Evolutionary conservation across 495 filamentous ascomycete genomes (phyloP).

Genomic region (Apiosordaria backusii): DNA sequence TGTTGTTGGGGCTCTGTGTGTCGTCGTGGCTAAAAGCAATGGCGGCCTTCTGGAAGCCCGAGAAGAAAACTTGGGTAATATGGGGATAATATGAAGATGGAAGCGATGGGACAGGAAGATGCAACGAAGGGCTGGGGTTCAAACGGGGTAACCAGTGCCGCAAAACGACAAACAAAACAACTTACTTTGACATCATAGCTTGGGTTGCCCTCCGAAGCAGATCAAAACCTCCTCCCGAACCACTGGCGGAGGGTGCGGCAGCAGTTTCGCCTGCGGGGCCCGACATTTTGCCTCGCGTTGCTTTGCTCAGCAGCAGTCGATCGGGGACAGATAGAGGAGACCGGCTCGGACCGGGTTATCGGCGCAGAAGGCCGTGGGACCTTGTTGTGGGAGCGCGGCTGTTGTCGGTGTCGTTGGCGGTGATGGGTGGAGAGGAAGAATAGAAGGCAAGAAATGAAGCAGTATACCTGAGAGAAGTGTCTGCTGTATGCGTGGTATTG

Average conservation of each 20-base stretch:
- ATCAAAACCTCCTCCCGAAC: constrained; percentile 45
- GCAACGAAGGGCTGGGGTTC: neutral
- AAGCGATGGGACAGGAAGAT: constrained; percentile 14
- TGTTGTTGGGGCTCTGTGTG: constrained; percentile 2
- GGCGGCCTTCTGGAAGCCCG: constrained; percentile 28
- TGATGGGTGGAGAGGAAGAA: neutral
- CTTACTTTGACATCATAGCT: constrained; percentile 58
- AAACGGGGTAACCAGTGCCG: neutral
- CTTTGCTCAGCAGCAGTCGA: constrained; percentile 15
- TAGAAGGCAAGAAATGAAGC: neutral
- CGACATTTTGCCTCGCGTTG: constrained; percentile 31
- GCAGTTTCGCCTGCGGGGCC: constrained; percentile 25
- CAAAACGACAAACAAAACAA: constrained; percentile 24
- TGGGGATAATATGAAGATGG: constrained; percentile 24
- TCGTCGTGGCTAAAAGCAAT: constrained; percentile 25
- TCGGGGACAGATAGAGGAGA: neutral
- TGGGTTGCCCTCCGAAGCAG: constrained; percentile 54
- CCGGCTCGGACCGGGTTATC: constrained; percentile 20
- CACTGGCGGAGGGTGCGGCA: constrained; percentile 18
- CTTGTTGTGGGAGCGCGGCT: neutral
- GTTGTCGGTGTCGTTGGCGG: constrained; percentile 1
- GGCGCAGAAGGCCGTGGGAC: constrained; percentile 5
- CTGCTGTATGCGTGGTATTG: neutral
- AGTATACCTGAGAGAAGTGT: neutral
- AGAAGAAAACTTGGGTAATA: constrained; percentile 22